phyloP scores from a whole-genome alignment of 768 basidiomycete species.

The Russula sp. region DNA sequence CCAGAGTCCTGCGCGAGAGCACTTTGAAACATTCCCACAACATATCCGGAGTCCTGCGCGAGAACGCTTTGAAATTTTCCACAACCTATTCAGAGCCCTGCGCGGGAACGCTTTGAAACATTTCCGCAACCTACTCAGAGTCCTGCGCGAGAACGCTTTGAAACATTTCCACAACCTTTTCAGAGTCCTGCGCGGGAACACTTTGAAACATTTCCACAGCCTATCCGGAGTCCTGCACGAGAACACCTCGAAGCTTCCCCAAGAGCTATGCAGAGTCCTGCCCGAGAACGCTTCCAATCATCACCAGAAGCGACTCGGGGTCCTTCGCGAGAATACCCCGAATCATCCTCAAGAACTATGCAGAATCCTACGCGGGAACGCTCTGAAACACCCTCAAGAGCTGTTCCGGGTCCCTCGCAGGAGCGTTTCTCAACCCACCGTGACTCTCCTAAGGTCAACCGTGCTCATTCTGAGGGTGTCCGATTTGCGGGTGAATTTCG shows the following conservation, averaged over 20 bases:
- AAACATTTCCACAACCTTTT: neutral
- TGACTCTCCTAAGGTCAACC: neutral
- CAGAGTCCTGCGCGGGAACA: conserved; percentile 5
- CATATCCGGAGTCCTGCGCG: too few species aligned
- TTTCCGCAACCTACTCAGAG: neutral
- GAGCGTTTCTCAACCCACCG: conserved; percentile 1
- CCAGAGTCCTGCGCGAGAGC: neutral
- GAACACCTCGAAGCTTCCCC: neutral
- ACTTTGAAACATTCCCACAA: neutral
- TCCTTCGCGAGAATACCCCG: too few species aligned
- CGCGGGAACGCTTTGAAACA: too few species aligned
- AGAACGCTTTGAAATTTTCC: too few species aligned
- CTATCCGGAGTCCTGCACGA: too few species aligned
- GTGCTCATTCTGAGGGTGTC: neutral
- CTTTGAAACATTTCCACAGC: too few species aligned
- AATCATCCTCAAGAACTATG: too few species aligned
- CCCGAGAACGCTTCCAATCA: too few species aligned
- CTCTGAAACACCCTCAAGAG: too few species aligned
- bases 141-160: neutral
- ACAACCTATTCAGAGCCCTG: neutral
- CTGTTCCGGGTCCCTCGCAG: neutral
- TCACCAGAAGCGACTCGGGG: too few species aligned
- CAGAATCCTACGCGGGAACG: neutral
- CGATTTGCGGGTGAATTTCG: neutral
- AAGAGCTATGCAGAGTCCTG: too few species aligned